A percentile compares a stretch with the other conserved stretches of the same genome.
These are phyloP conservation scores for Fusarium sp. DNA, from an alignment of 2,329 filamentous ascomycete genomes.

Conservation along the genomic window DNA sequence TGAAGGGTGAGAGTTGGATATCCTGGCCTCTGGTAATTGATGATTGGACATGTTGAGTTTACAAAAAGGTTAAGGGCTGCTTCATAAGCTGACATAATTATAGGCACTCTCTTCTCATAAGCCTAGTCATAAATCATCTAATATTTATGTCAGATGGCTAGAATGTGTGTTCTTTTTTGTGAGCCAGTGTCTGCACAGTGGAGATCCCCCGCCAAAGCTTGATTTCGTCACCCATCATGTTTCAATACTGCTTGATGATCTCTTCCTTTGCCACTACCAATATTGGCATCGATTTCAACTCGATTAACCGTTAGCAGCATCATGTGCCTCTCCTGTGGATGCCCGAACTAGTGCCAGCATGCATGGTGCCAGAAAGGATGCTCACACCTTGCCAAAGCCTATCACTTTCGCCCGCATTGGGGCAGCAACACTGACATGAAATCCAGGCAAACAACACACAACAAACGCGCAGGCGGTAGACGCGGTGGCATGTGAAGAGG, in stretches of 20 bases:
- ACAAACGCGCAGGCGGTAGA: not conserved
- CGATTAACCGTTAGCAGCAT: not conserved
- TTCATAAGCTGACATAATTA: not conserved
- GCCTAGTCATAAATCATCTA: not conserved
- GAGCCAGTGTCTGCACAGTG: not conserved
- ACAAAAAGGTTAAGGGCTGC: not conserved
- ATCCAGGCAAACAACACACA: not conserved
- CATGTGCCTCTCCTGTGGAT: not conserved
- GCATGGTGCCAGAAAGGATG: not conserved
- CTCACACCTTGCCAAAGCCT: not conserved
- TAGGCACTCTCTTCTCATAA: not conserved
- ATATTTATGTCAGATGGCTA: not conserved
- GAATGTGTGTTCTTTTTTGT: not conserved
- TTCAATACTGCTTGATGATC: not conserved
- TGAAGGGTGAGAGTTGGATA: not conserved
- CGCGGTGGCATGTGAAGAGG: slow-evolving; percentile 11
- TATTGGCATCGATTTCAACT: not conserved
- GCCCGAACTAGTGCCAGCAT: not conserved
- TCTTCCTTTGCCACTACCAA: not conserved
- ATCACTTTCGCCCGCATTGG: not conserved
- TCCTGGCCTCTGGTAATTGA: not conserved
- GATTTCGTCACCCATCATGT: not conserved
- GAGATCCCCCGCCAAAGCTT: not conserved
- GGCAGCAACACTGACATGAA: not conserved
- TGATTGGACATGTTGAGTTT: not conserved